phyloP scores from a whole-genome alignment of 208 protist genomes.

The Crithidia fasciculata region DNA sequence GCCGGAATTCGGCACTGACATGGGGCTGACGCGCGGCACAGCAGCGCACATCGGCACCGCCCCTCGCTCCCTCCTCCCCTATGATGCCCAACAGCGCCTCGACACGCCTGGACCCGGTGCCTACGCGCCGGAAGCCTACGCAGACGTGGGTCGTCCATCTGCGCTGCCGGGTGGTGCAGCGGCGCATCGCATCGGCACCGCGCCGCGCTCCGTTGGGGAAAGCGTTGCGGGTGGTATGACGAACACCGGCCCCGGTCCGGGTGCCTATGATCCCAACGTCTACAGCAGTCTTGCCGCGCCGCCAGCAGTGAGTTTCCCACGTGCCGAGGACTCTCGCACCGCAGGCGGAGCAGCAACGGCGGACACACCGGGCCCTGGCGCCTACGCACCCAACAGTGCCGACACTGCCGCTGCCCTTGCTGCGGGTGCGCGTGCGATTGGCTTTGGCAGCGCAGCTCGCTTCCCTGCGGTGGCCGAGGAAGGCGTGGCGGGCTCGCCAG shows the following conservation, averaged over 20 bases:
- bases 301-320: conserved; percentile 29
- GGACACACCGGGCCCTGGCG: conserved; percentile 32
- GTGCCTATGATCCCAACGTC: conserved; percentile 37
- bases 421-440: background rate
- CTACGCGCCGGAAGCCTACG: conserved; percentile 12
- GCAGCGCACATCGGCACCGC: conserved; percentile 6
- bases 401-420: background rate
- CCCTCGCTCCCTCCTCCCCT: background rate
- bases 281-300: background rate
- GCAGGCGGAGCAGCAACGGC: background rate
- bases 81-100: background rate
- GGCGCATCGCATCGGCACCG: conserved; percentile 23
- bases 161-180: background rate
- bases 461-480: background rate
- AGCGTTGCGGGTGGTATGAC: background rate
- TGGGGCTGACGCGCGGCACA: background rate
- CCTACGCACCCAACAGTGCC: conserved; percentile 9
- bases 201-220: conserved; percentile 7
- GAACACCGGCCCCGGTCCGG: conserved; percentile 24
- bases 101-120: conserved; percentile 18
- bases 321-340: background rate
- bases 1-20: conserved; percentile 11
- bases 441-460: conserved; percentile 23
- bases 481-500: background rate
- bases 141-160: background rate